These are phyloP conservation scores for Stenocarpella maydis DNA, from an alignment of 2,329 filamentous ascomycete species.

Conservation along the genomic window DNA sequence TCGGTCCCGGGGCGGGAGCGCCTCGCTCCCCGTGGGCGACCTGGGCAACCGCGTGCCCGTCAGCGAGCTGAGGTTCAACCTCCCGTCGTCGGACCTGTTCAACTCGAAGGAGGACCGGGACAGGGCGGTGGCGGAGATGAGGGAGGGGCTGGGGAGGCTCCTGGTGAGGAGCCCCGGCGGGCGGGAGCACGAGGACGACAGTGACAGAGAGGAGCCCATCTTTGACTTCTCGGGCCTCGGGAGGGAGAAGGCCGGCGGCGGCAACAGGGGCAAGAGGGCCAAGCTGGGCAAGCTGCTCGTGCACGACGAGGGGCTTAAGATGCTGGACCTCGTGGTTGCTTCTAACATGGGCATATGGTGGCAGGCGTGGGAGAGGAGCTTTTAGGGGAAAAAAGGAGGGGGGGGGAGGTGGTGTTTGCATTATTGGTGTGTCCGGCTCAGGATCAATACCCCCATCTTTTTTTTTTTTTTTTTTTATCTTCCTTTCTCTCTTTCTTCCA, in stretches of 20 bases:
- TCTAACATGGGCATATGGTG: constrained; percentile 95
- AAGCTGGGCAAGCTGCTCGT: constrained; percentile 95
- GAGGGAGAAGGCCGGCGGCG: constrained; percentile 84
- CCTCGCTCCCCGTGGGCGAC: constrained; percentile 14
- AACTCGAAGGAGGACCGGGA: constrained; percentile 47
- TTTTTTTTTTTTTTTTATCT: not conserved
- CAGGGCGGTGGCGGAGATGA: constrained; percentile 40
- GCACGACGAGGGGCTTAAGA: constrained; percentile 88
- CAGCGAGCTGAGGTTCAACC: constrained; percentile 90
- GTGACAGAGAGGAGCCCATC: constrained; percentile 49
- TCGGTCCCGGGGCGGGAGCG: constrained; percentile 44
- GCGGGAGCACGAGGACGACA: constrained; percentile 41
- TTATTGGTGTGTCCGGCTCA: constrained; percentile 1
- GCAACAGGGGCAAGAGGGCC: constrained; percentile 82
- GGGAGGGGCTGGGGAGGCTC: constrained; percentile 52
- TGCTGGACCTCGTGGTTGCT: constrained; percentile 91
- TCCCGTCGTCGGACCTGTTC: constrained; percentile 68
- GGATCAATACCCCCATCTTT: constrained; percentile 24
- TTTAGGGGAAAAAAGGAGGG: constrained; percentile 34
- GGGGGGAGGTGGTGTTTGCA: not conserved
- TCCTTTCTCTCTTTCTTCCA: too few relatives aligned
- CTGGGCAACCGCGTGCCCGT: constrained; percentile 53
- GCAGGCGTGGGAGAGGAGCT: constrained; percentile 77
- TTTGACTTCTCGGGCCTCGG: constrained; percentile 77
- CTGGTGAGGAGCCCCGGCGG: constrained; percentile 40